Evolutionary conservation across 495 filamentous ascomycete genomes (phyloP).

Genomic region (Penicillium samsonianum): DNA sequence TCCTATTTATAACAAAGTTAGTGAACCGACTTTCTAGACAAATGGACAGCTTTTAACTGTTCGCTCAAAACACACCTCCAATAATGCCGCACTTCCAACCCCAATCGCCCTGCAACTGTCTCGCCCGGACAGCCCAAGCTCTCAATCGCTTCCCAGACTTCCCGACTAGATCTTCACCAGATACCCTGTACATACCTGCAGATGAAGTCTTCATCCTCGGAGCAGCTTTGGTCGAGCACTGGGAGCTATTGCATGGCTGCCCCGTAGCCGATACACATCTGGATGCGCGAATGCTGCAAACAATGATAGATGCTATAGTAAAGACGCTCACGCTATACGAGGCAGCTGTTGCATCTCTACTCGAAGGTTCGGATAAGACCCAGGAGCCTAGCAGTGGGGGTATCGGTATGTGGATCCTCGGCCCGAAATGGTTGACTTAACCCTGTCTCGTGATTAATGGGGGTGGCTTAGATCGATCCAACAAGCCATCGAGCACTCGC

Average conservation of each 20-base stretch:
- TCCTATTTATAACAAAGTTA: not conserved
- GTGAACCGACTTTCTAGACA: not conserved
- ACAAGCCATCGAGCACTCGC: not conserved
- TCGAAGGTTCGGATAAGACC: not conserved
- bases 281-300: not conserved
- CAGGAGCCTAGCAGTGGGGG: not conserved
- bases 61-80: not conserved
- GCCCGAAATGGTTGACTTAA: not conserved
- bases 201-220: not conserved
- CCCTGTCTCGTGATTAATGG: not conserved
- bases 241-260: not conserved
- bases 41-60: not conserved
- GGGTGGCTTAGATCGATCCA: not conserved
- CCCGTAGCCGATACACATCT: not conserved
- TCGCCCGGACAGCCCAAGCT: not conserved
- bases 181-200: not conserved
- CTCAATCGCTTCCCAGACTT: not conserved
- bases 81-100: not conserved
- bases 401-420: not conserved
- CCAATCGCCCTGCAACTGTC: not conserved
- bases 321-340: constrained; percentile 3
- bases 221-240: constrained; percentile 1
- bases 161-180: not conserved
- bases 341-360: not conserved
- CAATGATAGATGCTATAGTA: not conserved